Base-by-base conservation (phyloP, 2,329 filamentous ascomycete genomes). In the Nigrospora oryzae region DNA sequence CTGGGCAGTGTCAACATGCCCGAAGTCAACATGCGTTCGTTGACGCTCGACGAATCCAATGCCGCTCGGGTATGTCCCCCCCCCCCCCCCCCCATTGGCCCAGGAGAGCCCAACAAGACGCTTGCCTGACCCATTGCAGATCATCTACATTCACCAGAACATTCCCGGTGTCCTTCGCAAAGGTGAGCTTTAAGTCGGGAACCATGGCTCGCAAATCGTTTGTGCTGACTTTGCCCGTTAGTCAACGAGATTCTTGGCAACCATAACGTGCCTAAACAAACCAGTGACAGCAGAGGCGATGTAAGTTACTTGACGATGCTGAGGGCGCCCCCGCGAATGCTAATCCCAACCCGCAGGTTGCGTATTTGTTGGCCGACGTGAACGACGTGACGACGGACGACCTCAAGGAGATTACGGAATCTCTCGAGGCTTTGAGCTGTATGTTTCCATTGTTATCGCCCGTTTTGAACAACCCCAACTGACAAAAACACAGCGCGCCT, bases 261-360 rank as follows among this genome's bases (percentile, higher is more conserved):
- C 59, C 90, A 98, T 73, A 98, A 98, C 65, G 90, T 98, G 56
- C 91, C 96, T 71, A 97, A 97, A 75, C 93, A 98, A 69, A 97
- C 94, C 73, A 93, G 88, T 42, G 93, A 97, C 65, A 95, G 86
- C 68, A 85, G 84, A 70, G 91, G 89, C 55, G 91, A 97, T 63
- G 84, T 87, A 68, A 52, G 76, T 55, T 35, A 32, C 11, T 14
- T 19, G 15, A 12, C 7, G 17, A 11, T 12, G 19, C 19, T 23
- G 23, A 28, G 23, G 23, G 23, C 23, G 23, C 23, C 4, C 23
- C 23, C 5, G 5, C 7, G 23, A 28, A 6, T 4, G 23, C 23
- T 28, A 28, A 28, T 7, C 23, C 5, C 8, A 28, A 28, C 4
- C 6, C 46, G 13, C 54, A 84, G 75, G 77, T 93, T 53, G 93